These are phyloP conservation scores for Suillus lakei DNA, from an alignment of 768 basidiomycete species.

Conservation along the genomic window DNA sequence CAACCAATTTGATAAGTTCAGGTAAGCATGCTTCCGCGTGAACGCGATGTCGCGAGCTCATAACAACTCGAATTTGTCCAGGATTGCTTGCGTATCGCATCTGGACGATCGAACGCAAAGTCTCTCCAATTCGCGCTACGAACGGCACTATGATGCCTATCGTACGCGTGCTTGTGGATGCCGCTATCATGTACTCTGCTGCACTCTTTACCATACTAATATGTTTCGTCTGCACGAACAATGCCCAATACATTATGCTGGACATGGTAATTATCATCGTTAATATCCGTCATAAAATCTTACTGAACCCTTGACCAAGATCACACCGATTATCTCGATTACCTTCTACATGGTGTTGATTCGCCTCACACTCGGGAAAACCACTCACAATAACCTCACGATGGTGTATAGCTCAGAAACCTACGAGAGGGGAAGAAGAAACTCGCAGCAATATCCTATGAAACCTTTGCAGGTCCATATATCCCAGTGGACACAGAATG, in stretches of 20 bases:
- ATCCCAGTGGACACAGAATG: background rate
- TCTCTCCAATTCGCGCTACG: background rate
- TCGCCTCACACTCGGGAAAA: conserved; percentile 19
- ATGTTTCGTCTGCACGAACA: conserved; percentile 11
- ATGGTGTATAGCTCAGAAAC: background rate
- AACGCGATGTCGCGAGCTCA: background rate
- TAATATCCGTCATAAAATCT: background rate
- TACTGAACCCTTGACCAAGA: conserved; percentile 6
- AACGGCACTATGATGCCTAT: conserved; percentile 1
- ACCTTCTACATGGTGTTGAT: conserved; percentile 32
- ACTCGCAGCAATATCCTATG: background rate
- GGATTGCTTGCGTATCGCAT: conserved; percentile 14
- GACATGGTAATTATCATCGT: conserved; percentile 13
- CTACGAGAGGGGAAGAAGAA: background rate
- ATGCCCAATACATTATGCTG: conserved; percentile 10
- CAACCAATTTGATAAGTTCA: conserved; percentile 14
- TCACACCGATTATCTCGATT: conserved; percentile 29
- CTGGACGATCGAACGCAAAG: conserved; percentile 8
- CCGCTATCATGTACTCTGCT: conserved; percentile 13
- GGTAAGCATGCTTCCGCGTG: conserved; percentile 3
- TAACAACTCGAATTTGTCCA: background rate
- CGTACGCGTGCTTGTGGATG: conserved; percentile 12
- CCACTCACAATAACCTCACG: background rate
- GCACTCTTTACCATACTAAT: conserved; percentile 9
- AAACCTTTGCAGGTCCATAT: background rate